Base-by-base conservation (phyloP, 2,329 filamentous ascomycete species). In the Escovopsis weberi region DNA sequence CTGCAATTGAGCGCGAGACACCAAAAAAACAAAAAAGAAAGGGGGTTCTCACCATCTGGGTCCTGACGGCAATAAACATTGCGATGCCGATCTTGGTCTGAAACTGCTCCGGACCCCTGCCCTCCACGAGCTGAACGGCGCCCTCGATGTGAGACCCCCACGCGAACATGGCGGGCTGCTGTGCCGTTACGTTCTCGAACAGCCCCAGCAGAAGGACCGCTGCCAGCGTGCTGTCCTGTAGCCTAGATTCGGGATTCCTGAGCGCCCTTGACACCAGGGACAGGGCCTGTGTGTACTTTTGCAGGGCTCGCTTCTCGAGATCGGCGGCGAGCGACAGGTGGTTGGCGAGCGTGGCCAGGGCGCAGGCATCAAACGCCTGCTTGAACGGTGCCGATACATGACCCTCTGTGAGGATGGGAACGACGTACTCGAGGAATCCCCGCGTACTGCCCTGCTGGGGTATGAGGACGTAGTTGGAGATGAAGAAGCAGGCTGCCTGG, bases 61-160 rank as follows among this genome's bases (percentile, higher is more conserved):
- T 74, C 44, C 76, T 65, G 12, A 80, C 75, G 7, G 71, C 70
- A 39, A 74, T 65, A 52, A 80, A 80, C 12, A 80, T 63, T 43
- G 68, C 63, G 30, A 71, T 54, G 0, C 75, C 76, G 2, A 65
- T 60, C 53, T 67, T 69, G 12, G 71, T 75, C 36, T 62, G 60
- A 9, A 76, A 53, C 50, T 77, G 73, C 47, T 70, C 68, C 50
- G 66, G 69, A 4, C 75, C 74, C 38, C 76, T 67, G 9, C 69
- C 66, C 53, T 72, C 74, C 42, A 76, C 72, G 2, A 80, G 61
- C 48, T 75, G 70, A 30, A 79, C 69, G n/a, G 76, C 76, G 3
- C 75, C 76, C 46, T 78, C 72, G n/a, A 74, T 69, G 50, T 80
- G 76, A 9, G 74, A 75, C 4, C 73, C 74, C 76, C 76, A 80